A percentile compares a stretch with the other conserved stretches of the same genome.
Conservation (phyloP, 2,329 filamentous ascomycete species). For the Ophiostoma sp. region DNA sequence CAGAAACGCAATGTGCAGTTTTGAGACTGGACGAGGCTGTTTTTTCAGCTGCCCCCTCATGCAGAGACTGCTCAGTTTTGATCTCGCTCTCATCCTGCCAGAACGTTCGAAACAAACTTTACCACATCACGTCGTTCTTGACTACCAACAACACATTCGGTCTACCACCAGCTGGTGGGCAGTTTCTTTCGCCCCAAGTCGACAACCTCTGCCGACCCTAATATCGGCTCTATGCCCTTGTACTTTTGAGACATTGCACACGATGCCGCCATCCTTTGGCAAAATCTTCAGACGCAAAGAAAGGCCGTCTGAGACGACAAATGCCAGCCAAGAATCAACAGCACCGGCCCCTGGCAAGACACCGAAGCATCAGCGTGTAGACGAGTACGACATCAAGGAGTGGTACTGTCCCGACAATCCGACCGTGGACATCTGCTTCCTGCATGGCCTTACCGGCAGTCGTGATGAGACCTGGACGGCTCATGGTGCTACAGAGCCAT, state of each 20-base stretch:
- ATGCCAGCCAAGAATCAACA: background rate
- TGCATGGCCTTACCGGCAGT: conserved; percentile 45
- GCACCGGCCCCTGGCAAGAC: background rate
- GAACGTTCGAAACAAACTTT: too few species aligned
- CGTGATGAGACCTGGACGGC: conserved; percentile 44
- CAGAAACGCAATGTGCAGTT: background rate
- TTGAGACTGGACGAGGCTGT: too few species aligned
- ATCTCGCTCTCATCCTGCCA: too few species aligned
- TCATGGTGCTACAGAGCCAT: conserved; percentile 34
- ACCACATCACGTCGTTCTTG: too few species aligned
- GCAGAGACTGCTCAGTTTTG: background rate
- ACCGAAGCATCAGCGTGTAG: background rate
- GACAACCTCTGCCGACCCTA: too few species aligned
- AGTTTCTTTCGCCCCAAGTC: too few species aligned
- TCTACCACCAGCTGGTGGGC: too few species aligned
- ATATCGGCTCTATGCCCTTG: too few species aligned
- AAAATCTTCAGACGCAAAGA: background rate
- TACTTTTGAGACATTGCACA: too few species aligned
- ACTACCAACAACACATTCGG: too few species aligned
- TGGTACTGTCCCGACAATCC: conserved; percentile 28
- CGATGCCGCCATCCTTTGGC: too few species aligned
- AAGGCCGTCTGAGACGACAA: background rate
- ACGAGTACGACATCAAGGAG: conserved; percentile 27
- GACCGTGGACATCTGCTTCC: conserved; percentile 39
- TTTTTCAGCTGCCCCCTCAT: background rate